These are phyloP conservation scores for Lipomyces yamanashiensis DNA, from an alignment of 805 yeast genomes.

Conservation along the genomic window DNA sequence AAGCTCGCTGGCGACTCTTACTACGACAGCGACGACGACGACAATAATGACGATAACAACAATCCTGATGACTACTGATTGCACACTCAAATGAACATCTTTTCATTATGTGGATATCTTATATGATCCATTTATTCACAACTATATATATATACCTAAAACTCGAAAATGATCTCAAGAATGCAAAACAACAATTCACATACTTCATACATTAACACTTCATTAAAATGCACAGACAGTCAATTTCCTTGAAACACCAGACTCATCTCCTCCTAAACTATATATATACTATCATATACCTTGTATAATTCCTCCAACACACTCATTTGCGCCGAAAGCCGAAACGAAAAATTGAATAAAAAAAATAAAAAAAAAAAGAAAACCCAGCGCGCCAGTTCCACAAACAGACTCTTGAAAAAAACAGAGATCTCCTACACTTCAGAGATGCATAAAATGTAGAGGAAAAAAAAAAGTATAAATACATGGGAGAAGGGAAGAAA, in stretches of 20 bases:
- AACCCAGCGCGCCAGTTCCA: conserved; percentile 6
- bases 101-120: not conserved
- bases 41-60: conserved; percentile 4
- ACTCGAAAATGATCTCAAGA: not conserved
- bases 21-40: conserved; percentile 24
- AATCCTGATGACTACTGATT: conserved; percentile 7
- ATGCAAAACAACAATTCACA: not conserved
- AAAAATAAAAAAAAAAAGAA: not conserved
- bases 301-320: not conserved
- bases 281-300: too few species aligned
- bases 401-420: not conserved
- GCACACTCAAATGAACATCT: not conserved
- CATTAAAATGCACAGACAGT: not conserved
- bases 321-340: not conserved
- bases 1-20: conserved; percentile 14
- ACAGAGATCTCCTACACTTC: not conserved
- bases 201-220: not conserved
- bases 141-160: not conserved
- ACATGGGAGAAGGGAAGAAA: conserved; percentile 3
- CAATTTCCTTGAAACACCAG: not conserved
- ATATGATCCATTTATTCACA: not conserved
- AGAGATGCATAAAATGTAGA: not conserved
- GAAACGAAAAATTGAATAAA: conserved; percentile 1
- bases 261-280: too few species aligned
- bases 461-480: not conserved